Evolutionary conservation across 441 rosid genomes (phyloP).

Genomic region (Biscutella auriculata): DNA sequence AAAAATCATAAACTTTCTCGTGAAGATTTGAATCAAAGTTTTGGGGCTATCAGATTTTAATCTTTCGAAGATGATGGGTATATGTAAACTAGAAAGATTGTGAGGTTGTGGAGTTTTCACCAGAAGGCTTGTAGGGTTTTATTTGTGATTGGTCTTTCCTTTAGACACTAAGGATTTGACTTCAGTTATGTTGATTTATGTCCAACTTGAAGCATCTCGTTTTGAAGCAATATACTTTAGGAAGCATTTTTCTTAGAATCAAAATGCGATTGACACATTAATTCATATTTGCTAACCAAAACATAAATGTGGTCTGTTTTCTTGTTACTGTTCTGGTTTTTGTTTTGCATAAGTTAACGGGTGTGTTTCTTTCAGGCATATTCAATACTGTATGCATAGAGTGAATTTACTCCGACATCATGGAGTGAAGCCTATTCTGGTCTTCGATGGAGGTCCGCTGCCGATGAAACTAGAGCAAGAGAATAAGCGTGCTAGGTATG

Average conservation of each 20-base stretch:
- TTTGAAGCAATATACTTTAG: too few relatives aligned
- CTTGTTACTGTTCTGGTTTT: constrained; percentile 1
- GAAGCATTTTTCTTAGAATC: too few relatives aligned
- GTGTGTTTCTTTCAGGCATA: constrained; percentile 46
- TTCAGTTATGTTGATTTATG: background rate
- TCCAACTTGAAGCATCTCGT: background rate
- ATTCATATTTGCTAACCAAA: background rate
- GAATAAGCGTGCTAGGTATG: constrained; percentile 88
- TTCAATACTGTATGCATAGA: constrained; percentile 88
- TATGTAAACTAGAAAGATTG: too few relatives aligned
- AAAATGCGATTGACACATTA: background rate
- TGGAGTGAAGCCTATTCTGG: constrained; percentile 77
- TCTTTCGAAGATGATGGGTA: background rate
- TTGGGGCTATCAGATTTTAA: background rate
- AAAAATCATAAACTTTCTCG: background rate
- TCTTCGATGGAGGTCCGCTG: constrained; percentile 86
- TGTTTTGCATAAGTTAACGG: background rate
- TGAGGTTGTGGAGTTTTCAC: background rate
- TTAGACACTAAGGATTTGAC: background rate
- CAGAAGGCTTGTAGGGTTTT: background rate
- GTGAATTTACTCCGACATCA: constrained; percentile 77
- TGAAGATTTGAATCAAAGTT: background rate
- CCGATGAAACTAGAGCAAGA: constrained; percentile 97
- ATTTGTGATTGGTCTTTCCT: background rate
- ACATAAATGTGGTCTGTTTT: background rate